phyloP scores from a whole-genome alignment of 208 protist genomes.

The Trypanosoma scelopori region DNA sequence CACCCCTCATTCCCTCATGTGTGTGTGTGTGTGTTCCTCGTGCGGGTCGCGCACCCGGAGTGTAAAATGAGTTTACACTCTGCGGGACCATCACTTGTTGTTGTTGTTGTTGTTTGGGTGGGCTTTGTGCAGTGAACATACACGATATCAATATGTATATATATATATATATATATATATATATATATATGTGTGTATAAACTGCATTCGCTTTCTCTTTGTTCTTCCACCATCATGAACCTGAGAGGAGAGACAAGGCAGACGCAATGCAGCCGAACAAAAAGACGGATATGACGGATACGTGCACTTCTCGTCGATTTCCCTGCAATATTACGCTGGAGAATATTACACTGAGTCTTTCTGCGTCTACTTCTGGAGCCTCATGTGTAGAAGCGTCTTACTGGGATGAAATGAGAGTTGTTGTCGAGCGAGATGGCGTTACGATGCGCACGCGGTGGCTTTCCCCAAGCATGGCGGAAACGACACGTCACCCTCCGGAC shows the following conservation, averaged over 20 bases:
- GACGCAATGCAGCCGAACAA: neutral
- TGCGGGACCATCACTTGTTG: no score
- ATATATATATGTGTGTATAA: neutral
- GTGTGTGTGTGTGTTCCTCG: no score
- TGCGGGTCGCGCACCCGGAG: no score
- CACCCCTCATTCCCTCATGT: no score
- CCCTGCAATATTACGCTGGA: conserved; percentile 56
- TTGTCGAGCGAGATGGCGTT: conserved; percentile 39
- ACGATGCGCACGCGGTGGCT: conserved; percentile 61
- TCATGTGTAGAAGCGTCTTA: conserved; percentile 23
- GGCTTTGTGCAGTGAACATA: no score
- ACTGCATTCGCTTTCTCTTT: neutral
- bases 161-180: neutral
- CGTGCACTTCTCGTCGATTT: conserved; percentile 19
- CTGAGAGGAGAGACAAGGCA: neutral
- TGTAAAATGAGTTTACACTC: no score
- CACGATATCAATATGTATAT: no score
- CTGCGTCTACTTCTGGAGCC: conserved; percentile 12
- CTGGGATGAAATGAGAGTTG: conserved; percentile 62
- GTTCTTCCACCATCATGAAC: neutral
- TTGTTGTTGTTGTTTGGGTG: no score
- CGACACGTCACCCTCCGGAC: neutral
- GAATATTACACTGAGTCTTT: conserved; percentile 39
- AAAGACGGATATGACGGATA: neutral
- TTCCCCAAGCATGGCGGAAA: conserved; percentile 27